These are phyloP conservation scores for Mucor lusitanicus DNA, from an alignment of 371 early-diverging fungal genomes.

Conservation along the genomic window DNA sequence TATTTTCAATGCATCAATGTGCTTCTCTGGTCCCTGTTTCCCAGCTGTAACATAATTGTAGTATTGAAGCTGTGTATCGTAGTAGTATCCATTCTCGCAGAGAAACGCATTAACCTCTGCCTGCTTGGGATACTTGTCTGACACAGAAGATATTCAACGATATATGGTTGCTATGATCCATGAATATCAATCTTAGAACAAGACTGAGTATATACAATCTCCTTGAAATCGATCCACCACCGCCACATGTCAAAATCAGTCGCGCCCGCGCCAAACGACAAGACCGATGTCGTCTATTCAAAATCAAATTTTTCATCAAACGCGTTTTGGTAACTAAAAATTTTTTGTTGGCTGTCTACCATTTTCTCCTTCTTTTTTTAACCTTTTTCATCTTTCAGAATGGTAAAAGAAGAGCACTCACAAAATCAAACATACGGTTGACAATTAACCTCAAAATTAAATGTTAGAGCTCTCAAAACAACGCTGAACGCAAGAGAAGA, in stretches of 20 bases:
- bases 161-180: too few relatives aligned
- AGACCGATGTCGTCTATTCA: not conserved
- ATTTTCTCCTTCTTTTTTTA: not conserved
- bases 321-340: conserved; percentile 1
- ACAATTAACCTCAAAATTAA: not conserved
- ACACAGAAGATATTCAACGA: too few relatives aligned
- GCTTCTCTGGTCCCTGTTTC: too few relatives aligned
- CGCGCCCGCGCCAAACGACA: not conserved
- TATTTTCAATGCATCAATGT: too few relatives aligned
- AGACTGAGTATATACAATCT: too few relatives aligned
- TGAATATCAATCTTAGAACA: too few relatives aligned
- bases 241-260: not conserved
- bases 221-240: not conserved
- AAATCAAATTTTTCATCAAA: not conserved
- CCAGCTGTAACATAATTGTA: too few relatives aligned
- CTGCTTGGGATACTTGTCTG: too few relatives aligned
- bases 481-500: conserved; percentile 51
- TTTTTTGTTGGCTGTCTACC: not conserved
- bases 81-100: too few relatives aligned
- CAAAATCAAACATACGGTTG: not conserved
- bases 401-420: not conserved
- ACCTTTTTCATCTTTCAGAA: not conserved
- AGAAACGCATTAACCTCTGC: too few relatives aligned
- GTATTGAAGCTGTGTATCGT: too few relatives aligned
- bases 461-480: not conserved